Base-by-base conservation (phyloP, 148 eudicot species). In the Bassia scoparia region DNA sequence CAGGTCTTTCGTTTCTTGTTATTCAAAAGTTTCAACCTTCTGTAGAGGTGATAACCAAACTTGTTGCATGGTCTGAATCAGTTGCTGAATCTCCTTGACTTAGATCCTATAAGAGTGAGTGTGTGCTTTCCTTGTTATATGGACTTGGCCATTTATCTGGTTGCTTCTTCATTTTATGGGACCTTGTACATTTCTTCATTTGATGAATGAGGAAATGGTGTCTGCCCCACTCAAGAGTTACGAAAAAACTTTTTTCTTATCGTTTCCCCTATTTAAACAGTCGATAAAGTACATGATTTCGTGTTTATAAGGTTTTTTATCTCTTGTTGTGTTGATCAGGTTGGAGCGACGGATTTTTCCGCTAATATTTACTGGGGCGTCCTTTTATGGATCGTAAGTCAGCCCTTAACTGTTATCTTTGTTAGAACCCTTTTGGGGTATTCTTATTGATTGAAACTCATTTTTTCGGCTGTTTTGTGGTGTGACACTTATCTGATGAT, bases 21-120 rank as follows among this genome's bases (percentile, higher is more conserved):
- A 95, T 81, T 86, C 96, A 64, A 85, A 87, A 78, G 90, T 95
- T 24, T 84, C 87, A 35, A n/a, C 99, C 97, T 12, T 95, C 99
- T 53, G 93, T 71, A 59, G 88, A 89, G 82, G 92, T 92, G 94
- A 95, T 60, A 81, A 90, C 44, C 99, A 88, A 95, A 66, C 93
- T 95, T 78, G 97, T 95, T 75, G 96, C 92, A 29, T 89, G 96
- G 97, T 95, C 99, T 24, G 89, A 87, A 52, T 89, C 97, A 70
- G 89, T 95, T 38, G 93, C 92, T 35, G 88, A 86, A 61, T 50
- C 85, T 60, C 94, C n/a, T 95, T 71, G 91, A 95, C 35, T 81
- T 95, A 83, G 90, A 91, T 85, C 86, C 87, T 59, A 83, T n/a
- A 84, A 85, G 97, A 95, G 99, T 95, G 79, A 85, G 95, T 82